phyloP scores from a whole-genome alignment of 2,329 filamentous ascomycete species.

The Scopulariopsis brevicaulis region DNA sequence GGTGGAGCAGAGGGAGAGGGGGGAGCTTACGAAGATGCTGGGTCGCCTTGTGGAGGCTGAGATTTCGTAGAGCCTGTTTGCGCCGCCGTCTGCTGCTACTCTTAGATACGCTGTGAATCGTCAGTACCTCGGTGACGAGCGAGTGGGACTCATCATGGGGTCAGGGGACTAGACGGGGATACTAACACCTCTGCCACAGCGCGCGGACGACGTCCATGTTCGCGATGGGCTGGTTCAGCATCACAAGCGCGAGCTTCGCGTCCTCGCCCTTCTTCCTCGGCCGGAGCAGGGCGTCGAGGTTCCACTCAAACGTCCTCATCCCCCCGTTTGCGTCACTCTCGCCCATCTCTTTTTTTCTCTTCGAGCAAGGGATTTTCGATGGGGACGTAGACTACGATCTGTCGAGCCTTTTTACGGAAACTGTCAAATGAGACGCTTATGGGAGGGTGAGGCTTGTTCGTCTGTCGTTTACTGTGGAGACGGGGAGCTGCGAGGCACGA shows the following conservation, averaged over 20 bases:
- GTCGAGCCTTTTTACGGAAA: neutral
- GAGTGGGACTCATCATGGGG: neutral
- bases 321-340: neutral
- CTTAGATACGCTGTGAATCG: constrained; percentile 42
- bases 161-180: neutral
- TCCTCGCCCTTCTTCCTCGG: neutral
- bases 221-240: constrained; percentile 39
- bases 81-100: constrained; percentile 85
- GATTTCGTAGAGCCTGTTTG: constrained; percentile 56
- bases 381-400: neutral
- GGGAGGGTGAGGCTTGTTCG: neutral
- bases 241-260: constrained; percentile 28
- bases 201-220: constrained; percentile 32
- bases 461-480: neutral
- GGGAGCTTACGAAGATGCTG: neutral
- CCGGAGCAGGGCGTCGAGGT: neutral
- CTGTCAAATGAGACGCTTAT: neutral
- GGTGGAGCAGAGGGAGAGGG: neutral
- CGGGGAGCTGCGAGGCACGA: too few relatives aligned
- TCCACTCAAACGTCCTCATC: neutral
- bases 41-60: neutral
- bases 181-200: constrained; percentile 37
- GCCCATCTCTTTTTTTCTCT: neutral
- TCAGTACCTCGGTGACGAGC: neutral
- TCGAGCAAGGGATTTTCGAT: neutral